phyloP scores from a whole-genome alignment of 768 basidiomycete genomes.

The Peribolospora kevripleyi region DNA sequence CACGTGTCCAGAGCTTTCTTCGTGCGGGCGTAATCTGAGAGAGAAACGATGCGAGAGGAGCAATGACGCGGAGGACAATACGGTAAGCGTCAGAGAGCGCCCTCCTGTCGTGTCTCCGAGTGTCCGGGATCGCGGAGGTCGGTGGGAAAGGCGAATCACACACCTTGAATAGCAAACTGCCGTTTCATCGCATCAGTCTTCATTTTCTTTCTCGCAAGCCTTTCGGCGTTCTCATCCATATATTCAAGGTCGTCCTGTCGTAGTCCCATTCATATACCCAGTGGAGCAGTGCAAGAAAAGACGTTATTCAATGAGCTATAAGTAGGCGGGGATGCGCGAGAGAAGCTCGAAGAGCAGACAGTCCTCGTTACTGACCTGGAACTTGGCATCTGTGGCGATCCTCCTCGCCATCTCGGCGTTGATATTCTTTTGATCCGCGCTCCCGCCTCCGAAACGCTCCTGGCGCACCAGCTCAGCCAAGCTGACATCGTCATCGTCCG shows the following conservation, averaged over 20 bases:
- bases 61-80: background rate
- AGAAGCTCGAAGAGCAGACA: background rate
- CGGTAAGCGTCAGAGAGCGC: background rate
- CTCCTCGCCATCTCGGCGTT: slow-evolving; percentile 72
- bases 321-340: background rate
- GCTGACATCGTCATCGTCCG: slow-evolving; percentile 65
- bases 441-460: slow-evolving; percentile 69
- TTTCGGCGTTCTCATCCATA: slow-evolving; percentile 89
- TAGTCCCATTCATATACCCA: background rate
- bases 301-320: background rate
- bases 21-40: slow-evolving; percentile 71
- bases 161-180: slow-evolving; percentile 86
- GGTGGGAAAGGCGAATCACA: slow-evolving; percentile 8
- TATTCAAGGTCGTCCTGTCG: slow-evolving; percentile 66
- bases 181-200: slow-evolving; percentile 87
- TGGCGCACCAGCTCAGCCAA: slow-evolving; percentile 81
- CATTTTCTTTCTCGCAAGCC: slow-evolving; percentile 79
- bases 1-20: slow-evolving; percentile 71
- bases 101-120: too few relatives aligned
- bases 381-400: slow-evolving; percentile 69
- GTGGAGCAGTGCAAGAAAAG: background rate
- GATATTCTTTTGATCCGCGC: slow-evolving; percentile 70
- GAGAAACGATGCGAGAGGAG: background rate
- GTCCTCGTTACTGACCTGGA: slow-evolving; percentile 31
- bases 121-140: too few relatives aligned